Evolutionary conservation across 208 protist genomes (phyloP).

Genomic region (Eutreptiella sp.): DNA sequence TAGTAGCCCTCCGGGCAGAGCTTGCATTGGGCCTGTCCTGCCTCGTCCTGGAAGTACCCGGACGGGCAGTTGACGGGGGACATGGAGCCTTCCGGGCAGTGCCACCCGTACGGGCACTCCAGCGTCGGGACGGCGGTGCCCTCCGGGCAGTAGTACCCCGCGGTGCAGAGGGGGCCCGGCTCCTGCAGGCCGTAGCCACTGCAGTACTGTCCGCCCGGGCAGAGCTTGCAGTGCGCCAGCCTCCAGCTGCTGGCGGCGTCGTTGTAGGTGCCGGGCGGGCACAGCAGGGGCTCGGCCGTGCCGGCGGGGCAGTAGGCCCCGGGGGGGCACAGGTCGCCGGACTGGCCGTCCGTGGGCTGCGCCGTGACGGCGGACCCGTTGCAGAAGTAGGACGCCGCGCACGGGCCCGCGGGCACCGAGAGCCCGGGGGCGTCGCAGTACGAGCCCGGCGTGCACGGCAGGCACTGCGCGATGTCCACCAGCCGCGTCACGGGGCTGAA

Average conservation of each 20-base stretch:
- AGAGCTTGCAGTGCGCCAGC: neutral
- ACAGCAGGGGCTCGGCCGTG: slow-evolving; percentile 25
- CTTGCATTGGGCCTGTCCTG: slow-evolving; percentile 21
- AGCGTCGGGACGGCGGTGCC: neutral
- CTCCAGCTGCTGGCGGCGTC: neutral
- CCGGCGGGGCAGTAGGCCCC: slow-evolving; percentile 24
- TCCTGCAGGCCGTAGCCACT: slow-evolving; percentile 7
- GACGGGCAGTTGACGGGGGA: slow-evolving; percentile 24
- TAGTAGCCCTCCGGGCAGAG: slow-evolving; percentile 35
- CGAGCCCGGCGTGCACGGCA: slow-evolving; percentile 28
- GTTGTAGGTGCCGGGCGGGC: slow-evolving; percentile 26
- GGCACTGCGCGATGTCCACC: slow-evolving; percentile 11
- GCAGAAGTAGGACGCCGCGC: slow-evolving; percentile 23
- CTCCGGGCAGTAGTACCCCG: neutral
- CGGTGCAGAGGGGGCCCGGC: slow-evolving; percentile 26
- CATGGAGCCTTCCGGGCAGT: slow-evolving; percentile 15
- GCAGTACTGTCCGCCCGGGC: slow-evolving; percentile 15
- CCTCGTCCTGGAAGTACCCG: slow-evolving; percentile 29
- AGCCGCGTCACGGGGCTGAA: slow-evolving; percentile 18
- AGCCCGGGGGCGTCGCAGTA: slow-evolving; percentile 28
- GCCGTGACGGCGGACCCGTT: slow-evolving; percentile 9
- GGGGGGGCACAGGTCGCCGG: slow-evolving; percentile 22
- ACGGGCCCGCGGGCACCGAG: slow-evolving; percentile 13
- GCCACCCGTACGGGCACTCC: slow-evolving; percentile 24
- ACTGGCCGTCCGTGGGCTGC: neutral